Conservation (phyloP, 2,329 filamentous ascomycete genomes). For the Fusarium citri region DNA sequence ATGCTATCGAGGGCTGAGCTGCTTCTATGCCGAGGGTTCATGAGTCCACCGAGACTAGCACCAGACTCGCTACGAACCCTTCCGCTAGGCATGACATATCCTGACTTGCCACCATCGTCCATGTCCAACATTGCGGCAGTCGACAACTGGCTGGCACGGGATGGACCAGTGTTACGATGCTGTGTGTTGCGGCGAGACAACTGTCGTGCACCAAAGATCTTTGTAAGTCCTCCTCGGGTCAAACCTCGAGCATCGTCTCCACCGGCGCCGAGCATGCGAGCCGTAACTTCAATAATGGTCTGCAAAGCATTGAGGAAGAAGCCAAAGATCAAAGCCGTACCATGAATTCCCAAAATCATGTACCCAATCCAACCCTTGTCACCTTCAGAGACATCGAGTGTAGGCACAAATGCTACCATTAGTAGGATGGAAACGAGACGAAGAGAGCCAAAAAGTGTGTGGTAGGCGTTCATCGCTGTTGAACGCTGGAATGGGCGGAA, state of each 20-base stretch:
- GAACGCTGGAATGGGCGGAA: slow-evolving; percentile 91
- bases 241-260: slow-evolving; percentile 77
- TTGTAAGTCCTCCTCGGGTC: slow-evolving; percentile 84
- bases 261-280: slow-evolving; percentile 84
- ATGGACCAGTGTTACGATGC: slow-evolving; percentile 68
- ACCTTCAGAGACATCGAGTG: slow-evolving; percentile 80
- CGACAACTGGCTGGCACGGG: slow-evolving; percentile 84
- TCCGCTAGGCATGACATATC: slow-evolving; percentile 65
- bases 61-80: slow-evolving; percentile 71
- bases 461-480: slow-evolving; percentile 98
- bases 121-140: slow-evolving; percentile 82
- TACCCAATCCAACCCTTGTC: slow-evolving; percentile 97
- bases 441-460: slow-evolving; percentile 83
- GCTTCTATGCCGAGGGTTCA: slow-evolving; percentile 61
- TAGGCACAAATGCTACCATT: slow-evolving; percentile 86
- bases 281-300: slow-evolving; percentile 88
- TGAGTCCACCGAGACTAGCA: slow-evolving; percentile 66
- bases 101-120: slow-evolving; percentile 73
- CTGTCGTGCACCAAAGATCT: slow-evolving; percentile 92
- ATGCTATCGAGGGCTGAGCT: slow-evolving; percentile 67
- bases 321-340: slow-evolving; percentile 84
- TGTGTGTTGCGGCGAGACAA: slow-evolving; percentile 78
- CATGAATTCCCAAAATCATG: slow-evolving; percentile 87
- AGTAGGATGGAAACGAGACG: slow-evolving; percentile 81
- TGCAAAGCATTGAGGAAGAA: slow-evolving; percentile 94